Evolutionary conservation across 352 stramenopile genomes (phyloP), one percentile per base, ranked within the genome.

Genomic region (Phytophthora megakarya): DNA sequence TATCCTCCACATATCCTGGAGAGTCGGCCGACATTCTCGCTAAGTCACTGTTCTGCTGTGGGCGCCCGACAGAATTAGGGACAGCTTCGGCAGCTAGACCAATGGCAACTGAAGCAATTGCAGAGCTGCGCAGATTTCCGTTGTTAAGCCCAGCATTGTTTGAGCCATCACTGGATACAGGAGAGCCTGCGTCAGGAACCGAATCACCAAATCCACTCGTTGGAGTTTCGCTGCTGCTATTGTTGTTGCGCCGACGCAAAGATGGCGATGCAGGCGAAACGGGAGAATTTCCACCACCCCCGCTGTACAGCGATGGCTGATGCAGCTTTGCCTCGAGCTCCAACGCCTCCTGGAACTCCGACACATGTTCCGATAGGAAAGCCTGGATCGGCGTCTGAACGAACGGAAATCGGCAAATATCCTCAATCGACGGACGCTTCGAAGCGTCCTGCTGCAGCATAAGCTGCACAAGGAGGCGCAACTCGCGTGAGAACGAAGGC

Each of bases 381-480:
- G 83, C 79, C 51, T 96, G 86, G 39, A 96, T 94, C 1, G 87
- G 87, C 2, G 73, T 73, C 61, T 96, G 87, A 3, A 96, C 87
- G 52, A 94, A 94, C 32, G 84, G 86, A 56, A 96, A 96, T 30
- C 86, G 85, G 43, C 85, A 96, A 61, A 96, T 96, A 51, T 96
- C 87, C 81, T 96, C 87, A 58, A 96, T 95, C 11, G 86, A 92
- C 37, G 88, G 87, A 1, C 87, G 85, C 70, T 96, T 96, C 1
- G 81, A 90, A 3, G 85, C 72, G 40, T 96, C 87, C 48, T 93
- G 84, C 61, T 96, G 87, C 16, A 96, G 74, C 87, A 96, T 96
- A 39, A 96, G 82, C 65, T 92, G 84, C 35, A 96, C 85, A 0
- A 96, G 76, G 23, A 96, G 71, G 23, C 88, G 88, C 42, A 96